Conservation (phyloP, 1,139 yeast species). For the Sugiyamaella neomexicana region DNA sequence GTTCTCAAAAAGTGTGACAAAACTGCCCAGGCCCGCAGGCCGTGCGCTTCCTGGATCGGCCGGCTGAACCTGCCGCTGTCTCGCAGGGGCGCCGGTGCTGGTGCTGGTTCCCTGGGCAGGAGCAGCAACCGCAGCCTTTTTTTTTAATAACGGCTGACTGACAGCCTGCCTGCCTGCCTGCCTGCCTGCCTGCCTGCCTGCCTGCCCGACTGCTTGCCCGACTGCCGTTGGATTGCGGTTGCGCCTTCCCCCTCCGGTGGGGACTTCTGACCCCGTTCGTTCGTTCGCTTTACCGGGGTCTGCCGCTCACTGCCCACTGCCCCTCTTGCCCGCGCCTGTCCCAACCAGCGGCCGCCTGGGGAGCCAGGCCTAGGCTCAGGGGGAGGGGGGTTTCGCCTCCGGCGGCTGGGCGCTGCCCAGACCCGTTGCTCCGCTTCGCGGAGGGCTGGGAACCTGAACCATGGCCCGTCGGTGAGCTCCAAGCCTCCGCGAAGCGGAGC, state of each 20-base stretch:
- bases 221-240: too few species aligned
- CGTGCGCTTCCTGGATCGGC: not conserved
- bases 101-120: not conserved
- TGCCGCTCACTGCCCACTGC: too few species aligned
- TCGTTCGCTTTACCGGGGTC: too few species aligned
- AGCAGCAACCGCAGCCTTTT: not conserved
- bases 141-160: not conserved
- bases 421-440: not conserved
- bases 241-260: too few species aligned
- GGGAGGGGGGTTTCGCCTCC: not conserved
- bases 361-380: too few species aligned
- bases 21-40: not conserved
- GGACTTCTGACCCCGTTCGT: too few species aligned
- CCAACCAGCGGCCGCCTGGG: too few species aligned
- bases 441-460: not conserved
- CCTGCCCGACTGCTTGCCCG: too few species aligned
- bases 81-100: not conserved
- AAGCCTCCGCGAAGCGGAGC: not conserved
- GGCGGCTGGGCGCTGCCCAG: not conserved
- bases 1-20: not conserved
- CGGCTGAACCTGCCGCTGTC: not conserved
- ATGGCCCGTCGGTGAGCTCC: too few species aligned
- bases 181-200: too few species aligned
- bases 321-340: too few species aligned
- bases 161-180: not conserved